Evolutionary conservation across 208 protist genomes (phyloP), one percentile per base, ranked within the genome.

Genomic region (Leishmania tarentolae): DNA sequence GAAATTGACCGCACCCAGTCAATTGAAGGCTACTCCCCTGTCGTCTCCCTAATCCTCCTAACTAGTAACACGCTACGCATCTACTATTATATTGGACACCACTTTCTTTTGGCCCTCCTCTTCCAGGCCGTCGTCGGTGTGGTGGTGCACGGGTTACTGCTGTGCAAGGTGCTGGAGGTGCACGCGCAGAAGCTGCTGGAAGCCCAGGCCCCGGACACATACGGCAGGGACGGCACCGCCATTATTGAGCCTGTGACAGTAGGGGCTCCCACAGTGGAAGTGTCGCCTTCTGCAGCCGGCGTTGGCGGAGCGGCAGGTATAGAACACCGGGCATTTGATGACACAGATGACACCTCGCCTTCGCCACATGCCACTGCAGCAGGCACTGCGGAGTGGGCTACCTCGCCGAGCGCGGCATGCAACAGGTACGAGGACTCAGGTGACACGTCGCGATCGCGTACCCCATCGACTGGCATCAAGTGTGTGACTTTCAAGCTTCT

Each of bases 21-120:
- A 77, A 81, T 89, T 40, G 86, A 88, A 5, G 93, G 91, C 50
- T 97, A 95, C 75, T 85, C 93, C 1, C 83, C 86, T 0, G 40
- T 95, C 40, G 92, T 95, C 0, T 97, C 94, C 9, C 72, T 95
- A 5, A 95, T 97, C 69, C 74, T 97, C 0, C 79, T 97, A 17
- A 80, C 79, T 0, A 95, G 94, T 81, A 95, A 97, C 86, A 94
- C 87, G 3, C 81, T 95, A 19, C 92, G 94, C 31, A 84, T 97
- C 47, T 88, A 91, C 61, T 97, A 95, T 69, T 97, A 83, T 76
- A 59, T 95, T 40, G 94, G 94, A 1, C 28, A 89, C 24, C 84
- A 40, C 47, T 97, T 86, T 86, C 87, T 89, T 17, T 52, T 91
- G 3, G 87, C 91, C 17, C 79, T 97, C 50, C 76, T 97, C 24